Evolutionary conservation across 2,329 filamentous ascomycete genomes (phyloP), one percentile per base, ranked within the genome.

Genomic region (Trichoderma afroharzianum): DNA sequence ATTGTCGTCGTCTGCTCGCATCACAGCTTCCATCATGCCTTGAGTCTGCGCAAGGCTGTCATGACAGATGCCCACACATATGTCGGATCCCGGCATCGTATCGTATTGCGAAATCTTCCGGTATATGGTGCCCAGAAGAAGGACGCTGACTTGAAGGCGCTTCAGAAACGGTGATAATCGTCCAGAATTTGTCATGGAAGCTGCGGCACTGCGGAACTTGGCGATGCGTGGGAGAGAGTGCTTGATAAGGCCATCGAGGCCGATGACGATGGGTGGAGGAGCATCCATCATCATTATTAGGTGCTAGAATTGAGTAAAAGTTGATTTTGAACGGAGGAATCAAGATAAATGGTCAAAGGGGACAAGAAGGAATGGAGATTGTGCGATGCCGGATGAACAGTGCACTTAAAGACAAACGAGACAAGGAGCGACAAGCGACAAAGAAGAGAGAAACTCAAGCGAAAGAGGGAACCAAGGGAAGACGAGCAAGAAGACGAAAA

Each of bases 21-120:
- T 15, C n/a, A 71, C 61, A 6, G 68, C 68, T 15, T 71, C 61
- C 18, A 71, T 71, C 68, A 71, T 71, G 68, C 33, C 61, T 30
- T 64, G 62, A 12, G 62, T 71, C 21, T 71, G 61, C 9, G 36
- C 47, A 36, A 71, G 68, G 26, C 62, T 61, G 7, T 71, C 68
- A 18, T 71, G 62, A 4, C 68, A 71, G 11, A 71, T 36, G 2
- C 62, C 53, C 11, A 71, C 26, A 14, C 68, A 71, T 33, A 59
- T 11, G 14, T 66, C 68, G 4, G 61, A 71, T 14, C 36, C 68
- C 4, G 62, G 36, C 11, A 71, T 50, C 26, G 43, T 43, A 36
- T 66, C 62, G 32, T 71, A 61, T 50, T 63, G 62, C 15, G 59
- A 58, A 30, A 64, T 24, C 9, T 63, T 71, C 0, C 53, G 47